Evolutionary conservation across 306 rosid genomes (phyloP).

Genomic region (Fragaria nilgerrensis): DNA sequence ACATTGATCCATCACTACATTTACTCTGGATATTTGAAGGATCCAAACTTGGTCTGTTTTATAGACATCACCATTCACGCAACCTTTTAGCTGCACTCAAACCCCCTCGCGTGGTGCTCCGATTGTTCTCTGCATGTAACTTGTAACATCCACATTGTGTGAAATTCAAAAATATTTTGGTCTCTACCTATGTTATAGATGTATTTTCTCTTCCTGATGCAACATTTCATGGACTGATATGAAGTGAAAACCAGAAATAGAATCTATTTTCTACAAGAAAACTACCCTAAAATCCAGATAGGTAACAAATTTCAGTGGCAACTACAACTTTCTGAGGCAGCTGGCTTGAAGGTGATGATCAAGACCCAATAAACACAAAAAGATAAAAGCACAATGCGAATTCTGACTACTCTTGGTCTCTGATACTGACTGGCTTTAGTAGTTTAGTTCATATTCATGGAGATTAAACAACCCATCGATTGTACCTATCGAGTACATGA

Average conservation of each 20-base stretch:
- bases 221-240: background rate
- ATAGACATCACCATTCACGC: background rate
- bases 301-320: background rate
- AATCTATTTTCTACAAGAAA: background rate
- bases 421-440: background rate
- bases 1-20: background rate
- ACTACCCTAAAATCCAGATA: background rate
- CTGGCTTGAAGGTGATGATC: constrained; percentile 1
- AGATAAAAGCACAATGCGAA: background rate
- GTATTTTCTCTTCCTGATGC: background rate
- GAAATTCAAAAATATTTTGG: background rate
- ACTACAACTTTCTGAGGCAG: background rate
- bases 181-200: background rate
- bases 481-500: constrained; percentile 7
- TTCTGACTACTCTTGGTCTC: constrained; percentile 1
- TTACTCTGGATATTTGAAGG: background rate
- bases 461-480: background rate
- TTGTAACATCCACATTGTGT: background rate
- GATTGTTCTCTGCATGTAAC: background rate
- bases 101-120: background rate
- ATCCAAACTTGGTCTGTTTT: background rate
- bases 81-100: no score
- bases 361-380: background rate
- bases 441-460: background rate
- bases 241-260: background rate